Conservation (phyloP, 176 grass and related monocot species). For the Oryza longistaminata region DNA sequence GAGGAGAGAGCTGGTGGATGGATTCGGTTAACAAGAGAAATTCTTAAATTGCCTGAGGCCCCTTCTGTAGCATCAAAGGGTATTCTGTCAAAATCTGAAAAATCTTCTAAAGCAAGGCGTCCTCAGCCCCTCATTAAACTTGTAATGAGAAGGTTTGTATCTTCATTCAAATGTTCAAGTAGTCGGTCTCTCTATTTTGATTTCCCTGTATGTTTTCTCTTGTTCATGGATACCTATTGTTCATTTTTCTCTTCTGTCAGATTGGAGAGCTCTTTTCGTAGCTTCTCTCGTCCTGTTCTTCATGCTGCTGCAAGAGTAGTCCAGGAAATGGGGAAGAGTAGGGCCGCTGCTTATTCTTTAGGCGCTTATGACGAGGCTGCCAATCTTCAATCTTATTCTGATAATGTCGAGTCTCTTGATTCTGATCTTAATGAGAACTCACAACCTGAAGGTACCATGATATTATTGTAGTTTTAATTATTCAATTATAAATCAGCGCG, state of each 20-base stretch:
- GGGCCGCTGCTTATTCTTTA: conserved; percentile 88
- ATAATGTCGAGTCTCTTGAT: conserved; percentile 77
- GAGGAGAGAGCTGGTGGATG: conserved; percentile 97
- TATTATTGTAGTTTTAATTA: conserved; percentile 3
- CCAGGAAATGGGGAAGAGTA: conserved; percentile 99
- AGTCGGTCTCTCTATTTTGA: conserved; percentile 17
- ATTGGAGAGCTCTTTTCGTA: conserved; percentile 96
- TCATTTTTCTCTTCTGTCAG: conserved; percentile 42
- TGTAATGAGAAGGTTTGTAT: conserved; percentile 82
- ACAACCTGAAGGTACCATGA: conserved; percentile 74
- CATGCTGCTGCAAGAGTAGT: conserved; percentile 97
- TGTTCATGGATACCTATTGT: conserved; percentile 30
- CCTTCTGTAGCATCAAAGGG: conserved; percentile 86
- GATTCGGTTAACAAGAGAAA: conserved; percentile 96
- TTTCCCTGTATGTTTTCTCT: not conserved
- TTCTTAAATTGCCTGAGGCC: conserved; percentile 97
- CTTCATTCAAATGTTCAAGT: conserved; percentile 28
- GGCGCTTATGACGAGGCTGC: conserved; percentile 86
- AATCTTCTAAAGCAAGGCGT: conserved; percentile 87
- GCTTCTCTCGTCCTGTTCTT: conserved; percentile 93
- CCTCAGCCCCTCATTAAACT: conserved; percentile 96
- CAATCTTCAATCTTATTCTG: conserved; percentile 75
- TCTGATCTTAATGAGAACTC: conserved; percentile 75
- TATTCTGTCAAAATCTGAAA: conserved; percentile 70
- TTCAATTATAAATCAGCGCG: not conserved